Percentiles rank a stretch among this genome's conserved stretches.
These are phyloP conservation scores for Ophidiomyces ophidiicola DNA, from an alignment of 2,329 filamentous ascomycete genomes.

Conservation along the genomic window DNA sequence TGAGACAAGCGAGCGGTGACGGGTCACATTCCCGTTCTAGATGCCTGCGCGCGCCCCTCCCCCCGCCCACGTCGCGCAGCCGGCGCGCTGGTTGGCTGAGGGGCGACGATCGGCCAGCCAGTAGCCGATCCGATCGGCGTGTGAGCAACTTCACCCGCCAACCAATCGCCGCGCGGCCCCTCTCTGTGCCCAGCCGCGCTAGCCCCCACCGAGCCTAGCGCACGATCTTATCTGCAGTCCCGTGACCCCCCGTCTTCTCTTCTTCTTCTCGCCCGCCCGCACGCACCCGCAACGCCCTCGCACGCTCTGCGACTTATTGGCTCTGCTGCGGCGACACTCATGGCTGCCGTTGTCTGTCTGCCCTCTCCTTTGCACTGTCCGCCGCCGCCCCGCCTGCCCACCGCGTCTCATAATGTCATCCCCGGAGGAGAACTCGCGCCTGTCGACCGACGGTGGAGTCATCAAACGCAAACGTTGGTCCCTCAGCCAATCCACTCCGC, in stretches of 20 bases:
- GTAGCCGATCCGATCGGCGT: too few relatives aligned
- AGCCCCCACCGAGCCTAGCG: background rate
- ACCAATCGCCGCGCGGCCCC: too few relatives aligned
- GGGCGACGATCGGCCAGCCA: too few relatives aligned
- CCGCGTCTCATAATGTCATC: slow-evolving; percentile 13
- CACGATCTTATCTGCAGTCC: background rate
- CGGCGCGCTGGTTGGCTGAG: too few relatives aligned
- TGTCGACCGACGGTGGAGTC: slow-evolving; percentile 12
- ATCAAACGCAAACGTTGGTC: slow-evolving; percentile 16
- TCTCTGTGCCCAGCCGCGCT: too few relatives aligned
- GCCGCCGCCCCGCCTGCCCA: slow-evolving; percentile 1
- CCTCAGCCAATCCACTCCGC: background rate
- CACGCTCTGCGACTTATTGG: background rate
- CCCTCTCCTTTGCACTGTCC: slow-evolving; percentile 5
- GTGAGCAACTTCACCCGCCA: too few relatives aligned
- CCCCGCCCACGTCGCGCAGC: too few relatives aligned
- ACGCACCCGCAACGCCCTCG: background rate
- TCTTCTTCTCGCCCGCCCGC: slow-evolving; percentile 5
- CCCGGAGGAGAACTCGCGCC: slow-evolving; percentile 11
- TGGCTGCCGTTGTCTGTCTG: slow-evolving; percentile 3
- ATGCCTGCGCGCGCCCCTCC: too few relatives aligned
- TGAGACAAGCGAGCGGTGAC: too few relatives aligned
- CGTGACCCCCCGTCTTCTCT: background rate
- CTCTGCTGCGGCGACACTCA: background rate
- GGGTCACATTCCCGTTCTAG: too few relatives aligned